Percentiles rank a stretch among this genome's conserved stretches.
phyloP scores from a whole-genome alignment of 2,329 filamentous ascomycete genomes.

The Neofusicoccum kwambonambiense region DNA sequence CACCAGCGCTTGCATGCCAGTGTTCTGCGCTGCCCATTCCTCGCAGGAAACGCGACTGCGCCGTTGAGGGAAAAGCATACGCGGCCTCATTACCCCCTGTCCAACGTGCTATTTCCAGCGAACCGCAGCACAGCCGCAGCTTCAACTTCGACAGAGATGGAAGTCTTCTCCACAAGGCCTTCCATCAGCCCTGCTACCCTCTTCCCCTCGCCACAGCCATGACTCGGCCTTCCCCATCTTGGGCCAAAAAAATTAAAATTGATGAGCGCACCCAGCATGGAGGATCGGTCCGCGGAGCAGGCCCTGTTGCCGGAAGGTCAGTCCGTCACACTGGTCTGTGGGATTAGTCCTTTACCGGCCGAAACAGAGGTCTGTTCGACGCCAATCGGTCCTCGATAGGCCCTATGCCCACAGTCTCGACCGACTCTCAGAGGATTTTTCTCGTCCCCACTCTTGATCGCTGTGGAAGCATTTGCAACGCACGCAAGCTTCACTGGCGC shows the following conservation, averaged over 20 bases:
- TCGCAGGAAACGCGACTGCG: constrained; percentile 1
- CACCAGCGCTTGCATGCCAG: background rate
- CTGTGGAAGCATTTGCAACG: background rate
- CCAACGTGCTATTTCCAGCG: constrained; percentile 9
- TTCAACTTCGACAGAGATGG: background rate
- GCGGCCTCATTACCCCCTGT: constrained; percentile 9
- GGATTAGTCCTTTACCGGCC: background rate
- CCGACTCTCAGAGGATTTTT: background rate
- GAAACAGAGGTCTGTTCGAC: background rate
- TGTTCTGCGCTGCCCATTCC: background rate
- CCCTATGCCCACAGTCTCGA: background rate
- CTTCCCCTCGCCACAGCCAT: background rate
- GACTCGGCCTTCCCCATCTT: background rate
- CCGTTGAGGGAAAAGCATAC: background rate
- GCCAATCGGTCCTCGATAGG: background rate
- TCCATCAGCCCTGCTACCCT: background rate
- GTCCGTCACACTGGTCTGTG: background rate
- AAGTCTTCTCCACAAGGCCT: background rate
- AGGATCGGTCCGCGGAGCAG: background rate
- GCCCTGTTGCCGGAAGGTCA: background rate
- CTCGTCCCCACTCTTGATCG: background rate
- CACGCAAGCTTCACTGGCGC: background rate
- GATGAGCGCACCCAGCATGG: background rate
- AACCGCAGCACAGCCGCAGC: constrained; percentile 9
- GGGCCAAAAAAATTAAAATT: background rate